Conservation (phyloP, 2,329 filamentous ascomycete species). For the Cryphonectria naterciae region DNA sequence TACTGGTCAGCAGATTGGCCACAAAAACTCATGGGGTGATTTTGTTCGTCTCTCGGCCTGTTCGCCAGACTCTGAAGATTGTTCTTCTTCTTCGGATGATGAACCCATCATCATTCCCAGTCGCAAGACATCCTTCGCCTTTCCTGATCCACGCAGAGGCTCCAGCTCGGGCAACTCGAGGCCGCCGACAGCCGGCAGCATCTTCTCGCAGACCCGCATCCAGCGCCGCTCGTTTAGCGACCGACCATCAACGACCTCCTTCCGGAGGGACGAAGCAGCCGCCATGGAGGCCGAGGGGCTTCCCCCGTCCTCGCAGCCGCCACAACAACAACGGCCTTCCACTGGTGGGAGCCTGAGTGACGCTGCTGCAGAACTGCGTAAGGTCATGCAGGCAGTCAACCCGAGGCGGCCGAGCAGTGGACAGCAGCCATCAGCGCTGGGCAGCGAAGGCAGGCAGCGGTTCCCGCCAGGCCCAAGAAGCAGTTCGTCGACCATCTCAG, state of each 20-base stretch:
- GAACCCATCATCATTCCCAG: constrained; percentile 69
- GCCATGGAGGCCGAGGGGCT: constrained; percentile 22
- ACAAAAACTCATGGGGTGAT: constrained; percentile 14
- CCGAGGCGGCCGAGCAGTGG: constrained; percentile 39
- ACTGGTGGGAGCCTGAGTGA: constrained; percentile 46
- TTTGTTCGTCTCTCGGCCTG: not conserved
- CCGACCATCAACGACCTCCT: constrained; percentile 10
- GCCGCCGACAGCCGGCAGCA: constrained; percentile 27
- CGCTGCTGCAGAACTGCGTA: constrained; percentile 63
- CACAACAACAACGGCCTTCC: constrained; percentile 17
- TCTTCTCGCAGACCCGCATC: constrained; percentile 17
- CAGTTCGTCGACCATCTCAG: constrained; percentile 50
- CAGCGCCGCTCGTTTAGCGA: constrained; percentile 24
- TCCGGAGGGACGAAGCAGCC: constrained; percentile 11
- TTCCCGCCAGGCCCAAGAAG: constrained; percentile 38
- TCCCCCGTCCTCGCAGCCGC: constrained; percentile 8
- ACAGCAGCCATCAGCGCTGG: constrained; percentile 22
- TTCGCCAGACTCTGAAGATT: constrained; percentile 39
- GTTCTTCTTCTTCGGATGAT: constrained; percentile 64
- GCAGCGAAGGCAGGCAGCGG: constrained; percentile 37
- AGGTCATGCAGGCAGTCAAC: constrained; percentile 52
- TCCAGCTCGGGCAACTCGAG: constrained; percentile 21
- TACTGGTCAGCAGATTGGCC: constrained; percentile 9
- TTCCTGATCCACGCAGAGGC: constrained; percentile 52
- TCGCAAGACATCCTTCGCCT: constrained; percentile 60